Base-by-base conservation (phyloP, 139 green algal species). In the Haematococcus sp. region DNA sequence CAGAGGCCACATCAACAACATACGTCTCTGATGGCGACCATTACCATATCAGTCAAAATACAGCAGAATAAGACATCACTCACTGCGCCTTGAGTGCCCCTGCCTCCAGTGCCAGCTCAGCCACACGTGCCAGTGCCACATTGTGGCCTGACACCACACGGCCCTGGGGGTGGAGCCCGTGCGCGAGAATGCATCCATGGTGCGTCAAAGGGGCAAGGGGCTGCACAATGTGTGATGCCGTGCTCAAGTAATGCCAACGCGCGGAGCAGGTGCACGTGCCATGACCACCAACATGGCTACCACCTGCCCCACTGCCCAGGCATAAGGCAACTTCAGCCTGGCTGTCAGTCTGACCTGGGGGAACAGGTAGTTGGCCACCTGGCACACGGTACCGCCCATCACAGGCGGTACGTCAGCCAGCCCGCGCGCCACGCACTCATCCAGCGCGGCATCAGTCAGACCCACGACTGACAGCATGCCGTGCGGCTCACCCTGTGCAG, bases 401-500 rank as follows among this genome's bases (percentile, higher is more conserved):
- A 64, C n/a, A 34, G 58, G 23, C 54, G 22, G 54, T 30, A 65
- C 25, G 30, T 28, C 58, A 40, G 58, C 58, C 28, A 65, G 28
- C 7, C 7, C 40, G 11, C 40, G 40, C 11, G 40, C 7, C 11
- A 49, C 40, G 11, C 40, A 49, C 7, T 20, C 54, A 20, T 87
- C 64, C 52, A 97, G 68, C 33, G 89, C 80, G 33, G 31, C 63
- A 63, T 98, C 94, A 25, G 22, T 7, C 68, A 98, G 84, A 9
- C 94, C 93, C 66, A 97, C 90, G 59, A 98, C 84, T 25, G 74
- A 88, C 44, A 97, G 86, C 93, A 98, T 98, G 73, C 91, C 90
- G 78, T 97, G 93, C 0, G 88, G 56, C 52, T 32, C 59, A 3
- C 65, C 56, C 4, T 40, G 49, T 68, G 60, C 2, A 20, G 77